Evolutionary conservation across 225 moss, liverwort and hornwort genomes (phyloP), one percentile per base, ranked within the genome.

Genomic region (Antitrichia curtipendula): DNA sequence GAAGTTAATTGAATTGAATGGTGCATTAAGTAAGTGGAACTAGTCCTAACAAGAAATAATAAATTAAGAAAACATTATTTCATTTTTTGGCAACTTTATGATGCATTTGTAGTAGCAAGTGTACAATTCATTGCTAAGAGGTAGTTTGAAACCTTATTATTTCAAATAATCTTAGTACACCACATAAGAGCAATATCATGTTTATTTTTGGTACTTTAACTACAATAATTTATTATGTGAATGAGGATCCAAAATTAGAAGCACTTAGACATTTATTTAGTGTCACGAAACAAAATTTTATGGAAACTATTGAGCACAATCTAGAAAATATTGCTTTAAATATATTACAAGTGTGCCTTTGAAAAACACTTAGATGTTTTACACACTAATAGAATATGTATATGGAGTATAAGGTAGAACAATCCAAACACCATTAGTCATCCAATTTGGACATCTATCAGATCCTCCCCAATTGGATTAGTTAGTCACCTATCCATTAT

Each of bases 361-460:
- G 15, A 16, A 71, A 16, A 71, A 27, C 49, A 49, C 49, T 49
- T 41, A 70, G 15, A 41, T 27, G 8, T 41, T 14, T 41, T 0
- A 14, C 3, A 0, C 5, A 14, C 25, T 40, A 12, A 13, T 7
- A 69, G 10, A 8, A 40, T 69, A 69, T 19, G 3, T 5, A 64
- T 36, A 10, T 0, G 0, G 1, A 18, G 1, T 36, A 36, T 20
- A 12, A 66, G 6, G 12, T n/a, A 20, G 21, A n/a, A n/a, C n/a
- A 20, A 66, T 6, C 6, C 3, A 36, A n/a, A 10, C 19, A 19
- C 36, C 10, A 5, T 36, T 1, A 20, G 3, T 65, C 5, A 17
- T 8, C 65, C 6, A 20, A 64, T 34, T 64, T 7, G 7, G 3
- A 36, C 64, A 64, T 34, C 64, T 16, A 64, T 5, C 6, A 3